phyloP scores from a whole-genome alignment of 2,329 filamentous ascomycete genomes.

The Fusarium palustre region DNA sequence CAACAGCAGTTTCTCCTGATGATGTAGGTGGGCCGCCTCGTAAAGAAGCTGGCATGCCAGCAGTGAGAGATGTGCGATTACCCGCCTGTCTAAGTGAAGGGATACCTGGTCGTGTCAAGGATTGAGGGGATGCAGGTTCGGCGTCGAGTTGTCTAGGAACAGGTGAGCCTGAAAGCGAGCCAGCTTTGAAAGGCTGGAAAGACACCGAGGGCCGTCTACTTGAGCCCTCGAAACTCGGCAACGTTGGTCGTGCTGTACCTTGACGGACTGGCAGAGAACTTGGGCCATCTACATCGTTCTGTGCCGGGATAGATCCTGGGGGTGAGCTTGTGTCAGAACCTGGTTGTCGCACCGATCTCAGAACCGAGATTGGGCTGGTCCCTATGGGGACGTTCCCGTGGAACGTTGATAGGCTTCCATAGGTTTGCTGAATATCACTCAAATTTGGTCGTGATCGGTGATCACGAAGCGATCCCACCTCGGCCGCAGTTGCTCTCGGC shows the following conservation, averaged over 20 bases:
- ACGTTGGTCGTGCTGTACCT: conserved; percentile 49
- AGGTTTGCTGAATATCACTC: conserved; percentile 79
- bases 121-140: conserved; percentile 69
- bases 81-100: conserved; percentile 66
- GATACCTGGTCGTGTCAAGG: conserved; percentile 60
- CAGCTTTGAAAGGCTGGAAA: conserved; percentile 96
- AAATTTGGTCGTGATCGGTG: conserved; percentile 61
- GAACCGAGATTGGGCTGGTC: conserved; percentile 86
- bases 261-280: conserved; percentile 66
- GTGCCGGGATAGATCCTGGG: conserved; percentile 62
- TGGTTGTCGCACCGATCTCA: conserved; percentile 74
- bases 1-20: conserved; percentile 72
- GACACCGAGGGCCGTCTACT: conserved; percentile 84
- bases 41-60: conserved; percentile 79
- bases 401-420: conserved; percentile 91
- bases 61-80: conserved; percentile 78
- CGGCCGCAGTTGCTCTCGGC: conserved; percentile 55
- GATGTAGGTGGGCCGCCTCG: conserved; percentile 68
- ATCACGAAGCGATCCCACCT: conserved; percentile 81
- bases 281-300: conserved; percentile 59
- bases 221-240: conserved; percentile 64
- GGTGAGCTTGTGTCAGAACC: conserved; percentile 73
- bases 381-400: conserved; percentile 82
- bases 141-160: conserved; percentile 61
- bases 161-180: conserved; percentile 91